Evolutionary conservation across 2,329 filamentous ascomycete species (phyloP), one percentile per base, ranked within the genome.

Genomic region (Aspergillus novofumigatus): DNA sequence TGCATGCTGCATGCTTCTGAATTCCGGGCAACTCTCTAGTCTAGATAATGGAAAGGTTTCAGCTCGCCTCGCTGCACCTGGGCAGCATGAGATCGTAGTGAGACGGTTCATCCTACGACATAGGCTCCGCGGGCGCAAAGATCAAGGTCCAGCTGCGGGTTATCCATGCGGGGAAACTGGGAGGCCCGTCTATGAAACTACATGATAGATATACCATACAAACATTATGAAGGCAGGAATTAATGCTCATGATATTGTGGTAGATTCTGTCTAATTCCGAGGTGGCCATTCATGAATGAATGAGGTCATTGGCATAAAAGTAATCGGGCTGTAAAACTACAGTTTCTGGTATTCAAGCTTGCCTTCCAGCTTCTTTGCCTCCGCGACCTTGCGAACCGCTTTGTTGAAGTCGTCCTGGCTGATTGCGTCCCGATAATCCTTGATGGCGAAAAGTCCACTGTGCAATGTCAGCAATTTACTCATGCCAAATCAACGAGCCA

Each of bases 381-480:
- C 94, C 17, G 90, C 92, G 65, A 99, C 89, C 85, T 99, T 99
- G 65, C 94, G 88, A 54, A 99, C 94, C 3, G 94, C 94, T 80
- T 97, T 97, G 82, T 97, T 99, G 86, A 97, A 97, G 72, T 99
- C 94, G 70, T 99, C 94, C 75, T 99, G 94, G 78, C 90, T 97
- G 77, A 99, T 90, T 11, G 92, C 86, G 69, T 99, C 94, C 60
- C 95, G 83, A 75, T 97, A 96, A 72, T 96, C 94, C 78, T 97
- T 97, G 84, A 99, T 99, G 47, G 94, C 92, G 75, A 97, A 97
- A 42, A 99, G 80, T 62, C 94, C 94, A 65, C 91, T 95, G 60
- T 51, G 52, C 25, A 52, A 48, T 53, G 63, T 67, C 64, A 72
- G 59, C 47, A 50, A 14, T 5, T 10, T 26, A 25, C 3, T 5